Evolutionary conservation across 73 alveolate species (phyloP).

Genomic region (Tetrahymena malaccensis): DNA sequence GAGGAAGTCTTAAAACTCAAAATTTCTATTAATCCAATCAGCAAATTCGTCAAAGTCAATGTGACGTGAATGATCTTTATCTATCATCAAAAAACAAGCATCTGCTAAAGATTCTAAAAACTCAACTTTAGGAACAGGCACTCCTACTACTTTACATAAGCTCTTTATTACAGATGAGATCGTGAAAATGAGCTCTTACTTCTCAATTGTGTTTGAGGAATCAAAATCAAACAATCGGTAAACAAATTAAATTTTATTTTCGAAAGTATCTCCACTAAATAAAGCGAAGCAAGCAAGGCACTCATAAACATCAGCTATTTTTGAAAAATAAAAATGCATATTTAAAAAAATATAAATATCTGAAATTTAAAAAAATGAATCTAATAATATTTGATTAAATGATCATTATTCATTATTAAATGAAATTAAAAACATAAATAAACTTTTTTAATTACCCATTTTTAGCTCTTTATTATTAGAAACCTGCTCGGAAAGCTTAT

Average conservation of each 20-base stretch:
- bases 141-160: slow-evolving; percentile 32
- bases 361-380: neutral
- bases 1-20: slow-evolving; percentile 29
- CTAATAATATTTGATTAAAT: neutral
- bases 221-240: slow-evolving; percentile 35
- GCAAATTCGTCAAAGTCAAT: slow-evolving; percentile 37
- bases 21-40: slow-evolving; percentile 26
- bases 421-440: no score
- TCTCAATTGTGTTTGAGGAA: slow-evolving; percentile 24
- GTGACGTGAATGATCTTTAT: slow-evolving; percentile 20
- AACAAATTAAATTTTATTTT: slow-evolving; percentile 17
- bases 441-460: neutral
- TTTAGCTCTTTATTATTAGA: neutral
- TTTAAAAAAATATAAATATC: neutral
- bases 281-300: slow-evolving; percentile 31
- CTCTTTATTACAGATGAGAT: slow-evolving; percentile 27
- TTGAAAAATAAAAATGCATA: neutral
- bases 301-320: slow-evolving; percentile 23
- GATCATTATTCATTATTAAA: neutral
- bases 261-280: slow-evolving; percentile 42
- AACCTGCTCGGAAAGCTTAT: neutral
- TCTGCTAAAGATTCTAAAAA: slow-evolving; percentile 29
- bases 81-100: slow-evolving; percentile 37
- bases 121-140: slow-evolving; percentile 15
- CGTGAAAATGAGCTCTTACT: slow-evolving; percentile 16